Evolutionary conservation across 306 rosid species (phyloP).

Genomic region (Quercus cerris): DNA sequence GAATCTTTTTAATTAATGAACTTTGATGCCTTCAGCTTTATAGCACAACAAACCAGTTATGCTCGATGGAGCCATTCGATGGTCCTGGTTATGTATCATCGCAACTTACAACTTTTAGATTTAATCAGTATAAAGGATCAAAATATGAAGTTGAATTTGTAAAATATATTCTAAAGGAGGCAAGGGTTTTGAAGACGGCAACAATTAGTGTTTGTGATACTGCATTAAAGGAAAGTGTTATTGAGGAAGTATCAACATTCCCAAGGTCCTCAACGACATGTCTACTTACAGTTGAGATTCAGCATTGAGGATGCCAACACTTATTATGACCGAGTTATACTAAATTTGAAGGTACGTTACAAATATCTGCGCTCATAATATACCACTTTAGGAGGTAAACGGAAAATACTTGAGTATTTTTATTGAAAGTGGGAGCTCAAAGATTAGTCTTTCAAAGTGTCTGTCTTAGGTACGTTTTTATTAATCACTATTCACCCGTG

Average conservation of each 20-base stretch:
- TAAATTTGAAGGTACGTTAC: no score
- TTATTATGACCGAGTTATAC: no score
- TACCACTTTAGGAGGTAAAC: no score
- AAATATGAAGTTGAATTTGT: background rate
- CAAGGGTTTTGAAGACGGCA: background rate
- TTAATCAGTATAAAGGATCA: background rate
- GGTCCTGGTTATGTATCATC: constrained; percentile 8
- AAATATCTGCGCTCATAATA: no score
- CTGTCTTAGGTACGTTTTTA: no score
- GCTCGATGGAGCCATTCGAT: background rate
- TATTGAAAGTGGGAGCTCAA: no score
- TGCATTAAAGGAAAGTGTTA: no score
- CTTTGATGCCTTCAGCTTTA: constrained; percentile 5
- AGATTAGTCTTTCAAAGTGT: no score
- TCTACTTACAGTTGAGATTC: background rate
- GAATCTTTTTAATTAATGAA: background rate
- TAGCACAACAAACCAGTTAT: background rate
- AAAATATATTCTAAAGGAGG: constrained; percentile 5
- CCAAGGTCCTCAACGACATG: background rate
- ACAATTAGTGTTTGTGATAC: background rate
- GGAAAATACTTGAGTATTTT: no score
- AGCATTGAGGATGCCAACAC: no score
- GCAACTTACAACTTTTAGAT: background rate
- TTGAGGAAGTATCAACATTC: background rate
- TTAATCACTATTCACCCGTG: no score